Percentiles rank a stretch among this genome's conserved stretches.
These are phyloP conservation scores for Leccinum boreale DNA, from an alignment of 768 basidiomycete genomes.

Conservation along the genomic window DNA sequence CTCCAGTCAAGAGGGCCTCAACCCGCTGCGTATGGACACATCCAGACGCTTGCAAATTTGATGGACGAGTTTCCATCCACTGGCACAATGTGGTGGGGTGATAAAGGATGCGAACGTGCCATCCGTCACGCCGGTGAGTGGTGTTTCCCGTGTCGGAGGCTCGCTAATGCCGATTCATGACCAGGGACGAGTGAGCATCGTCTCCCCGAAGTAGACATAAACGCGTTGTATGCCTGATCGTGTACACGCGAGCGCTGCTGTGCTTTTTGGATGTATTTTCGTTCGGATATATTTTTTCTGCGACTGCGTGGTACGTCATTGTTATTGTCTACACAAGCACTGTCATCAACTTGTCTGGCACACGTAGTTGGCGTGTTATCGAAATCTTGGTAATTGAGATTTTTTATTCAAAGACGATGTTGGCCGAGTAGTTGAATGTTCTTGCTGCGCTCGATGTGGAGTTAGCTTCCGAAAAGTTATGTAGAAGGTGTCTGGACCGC, in stretches of 20 bases:
- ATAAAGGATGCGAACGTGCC: conserved; percentile 13
- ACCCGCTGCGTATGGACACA: conserved; percentile 32
- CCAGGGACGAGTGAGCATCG: conserved; percentile 24
- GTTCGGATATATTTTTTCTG: not conserved
- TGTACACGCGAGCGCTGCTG: not conserved
- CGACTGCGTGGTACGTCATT: not conserved
- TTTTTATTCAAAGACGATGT: not conserved
- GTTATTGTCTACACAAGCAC: not conserved
- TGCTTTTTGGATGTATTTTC: not conserved
- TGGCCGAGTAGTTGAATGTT: conserved; percentile 2
- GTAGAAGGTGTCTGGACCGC: not conserved
- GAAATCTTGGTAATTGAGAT: not conserved
- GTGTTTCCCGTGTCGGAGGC: not conserved
- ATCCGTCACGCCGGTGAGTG: conserved; percentile 22
- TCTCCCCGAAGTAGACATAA: conserved; percentile 20
- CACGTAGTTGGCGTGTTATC: not conserved
- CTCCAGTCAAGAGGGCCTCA: conserved; percentile 22
- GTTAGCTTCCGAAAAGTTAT: not conserved
- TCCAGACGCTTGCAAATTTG: conserved; percentile 34
- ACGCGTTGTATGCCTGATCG: conserved; percentile 20
- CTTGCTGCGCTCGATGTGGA: conserved; percentile 11
- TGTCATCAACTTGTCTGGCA: not conserved
- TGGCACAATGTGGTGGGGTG: conserved; percentile 30
- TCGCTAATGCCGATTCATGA: not conserved
- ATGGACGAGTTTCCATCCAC: conserved; percentile 33